Evolutionary conservation across 768 basidiomycete species (phyloP), one percentile per base, ranked within the genome.

Genomic region (Mycena filopes): DNA sequence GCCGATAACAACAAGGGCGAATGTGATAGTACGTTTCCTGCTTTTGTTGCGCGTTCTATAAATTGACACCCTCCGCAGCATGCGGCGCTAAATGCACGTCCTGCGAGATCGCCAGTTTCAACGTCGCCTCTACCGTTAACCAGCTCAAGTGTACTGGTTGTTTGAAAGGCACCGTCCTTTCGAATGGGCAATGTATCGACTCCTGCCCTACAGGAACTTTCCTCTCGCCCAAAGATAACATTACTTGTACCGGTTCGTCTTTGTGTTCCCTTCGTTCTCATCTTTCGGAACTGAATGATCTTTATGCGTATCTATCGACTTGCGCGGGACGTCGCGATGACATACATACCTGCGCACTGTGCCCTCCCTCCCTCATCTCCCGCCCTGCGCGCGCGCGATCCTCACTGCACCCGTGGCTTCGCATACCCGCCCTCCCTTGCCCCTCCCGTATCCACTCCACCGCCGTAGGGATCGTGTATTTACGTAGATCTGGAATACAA

Each of bases 51-150:
- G 20, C n/a, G 0, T 40, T 33, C 47, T 23, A 23, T 50, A 42
- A 56, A 31, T 68, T 53, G 59, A 56, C 25, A 29, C 60, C 43
- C 61, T 57, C 65, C 16, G 33, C 68, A 95, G 93, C 86, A 59
- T 95, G 95, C 74, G 94, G 94, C 10, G 81, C 91, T 2, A 91
- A 91, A 75, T 96, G 94, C 73, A 91, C 90, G 11, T 81, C 87
- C 3, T 96, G 95, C 79, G 79, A 83, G 59, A 93, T 94, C 65
- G 81, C 91, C 7, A 86, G 84, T 68, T 96, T 96, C 74, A 89
- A 74, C 64, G 82, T 84, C 13, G 85, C 84, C 2, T 94, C 94
- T 18, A 89, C 88, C 0, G 78, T 89, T 49, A 78, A 84, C 58
- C 83, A 91, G 57, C 80, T 87, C 4, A 86, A 93, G 69, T 95